Evolutionary conservation across 306 rosid species (phyloP), one percentile per base, ranked within the genome.

Genomic region (Begonia fuchsioides): DNA sequence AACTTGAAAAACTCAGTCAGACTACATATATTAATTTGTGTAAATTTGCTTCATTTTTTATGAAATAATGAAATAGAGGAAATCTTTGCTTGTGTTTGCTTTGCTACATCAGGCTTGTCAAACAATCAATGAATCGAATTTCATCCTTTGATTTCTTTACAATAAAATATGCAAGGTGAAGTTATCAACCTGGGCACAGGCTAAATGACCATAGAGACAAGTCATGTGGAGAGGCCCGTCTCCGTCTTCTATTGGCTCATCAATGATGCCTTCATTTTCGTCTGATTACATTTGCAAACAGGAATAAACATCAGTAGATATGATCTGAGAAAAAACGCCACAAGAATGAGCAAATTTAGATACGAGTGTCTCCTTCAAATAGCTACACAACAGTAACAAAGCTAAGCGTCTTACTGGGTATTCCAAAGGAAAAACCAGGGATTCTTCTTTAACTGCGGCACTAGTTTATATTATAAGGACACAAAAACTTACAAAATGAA

Each of bases 161-260:
- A 19, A 2, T 1, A 7, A 44, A 61, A 49, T 32, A 39, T 26
- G 35, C 35, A 26, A 26, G 35, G 45, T 39, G 14, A 20, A n/a
- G 15, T 44, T 41, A 8, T 55, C 49, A 41, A 90, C 98, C 92
- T 63, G 85, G 17, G 68, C 97, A 47, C 95, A 84, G 6, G 69
- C 26, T 10, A 72, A 56, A 69, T 78, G 81, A 52, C 97, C 95
- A 64, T 90, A 90, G 54, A 90, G 80, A 61, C 97, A 90, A 32
- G 87, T 61, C 60, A 90, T 77, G 66, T 90, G 97, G 32, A 90
- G 80, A 68, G 84, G 87, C 1, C 81, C 70, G 60, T 90, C 97
- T 53, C 97, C 97, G 74, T 90, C 97, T 74, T 90, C 95, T 45
- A 84, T 79, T 1, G 97, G 80, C 43, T 90, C 87, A 56, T 90